Evolutionary conservation across 2,329 filamentous ascomycete species (phyloP), one percentile per base, ranked within the genome.

Genomic region (Neonectria punicea): DNA sequence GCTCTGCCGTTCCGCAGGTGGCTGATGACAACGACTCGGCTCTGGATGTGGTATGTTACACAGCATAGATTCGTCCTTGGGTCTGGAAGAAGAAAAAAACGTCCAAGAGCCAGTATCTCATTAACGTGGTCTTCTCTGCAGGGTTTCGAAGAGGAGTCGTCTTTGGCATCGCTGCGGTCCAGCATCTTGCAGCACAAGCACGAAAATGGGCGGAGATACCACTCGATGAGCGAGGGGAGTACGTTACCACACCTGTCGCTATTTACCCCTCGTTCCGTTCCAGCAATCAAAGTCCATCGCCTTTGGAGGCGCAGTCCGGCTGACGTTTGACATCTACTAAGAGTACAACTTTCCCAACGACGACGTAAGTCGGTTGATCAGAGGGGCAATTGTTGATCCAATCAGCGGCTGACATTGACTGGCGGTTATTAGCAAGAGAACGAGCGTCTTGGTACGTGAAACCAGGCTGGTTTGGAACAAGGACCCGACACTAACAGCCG

Each of bases 171-270:
- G 20, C 56, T 67, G 18, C 53, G 66, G 5, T 55, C 64, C 10
- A 67, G 64, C 18, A 67, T 68, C 46, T 41, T 68, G 34, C 50
- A 67, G 25, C 32, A 67, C 39, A 68, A 70, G 13, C 32, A 66
- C n/a, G 73, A 75, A 56, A 73, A 74, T 63, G 72, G 71, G n/a
- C 64, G 70, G n/a, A 66, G 60, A 28, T 73, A 74, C 49, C 70
- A 72, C 60, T 73, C 68, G 0, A 66, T 74, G 66, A 73, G 73
- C 53, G 64, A 70, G 32, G 74, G 73, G 43, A 76, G 72, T 76
- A 53, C 4, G 65, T 61, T 18, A 44, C 51, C 25, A n/a, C 39
- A 43, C 46, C 14, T 20, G n/a, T 43, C n/a, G 13, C n/a, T 25
- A 25, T 30, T 10, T 53, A 34, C 28, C 18, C 32, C 51, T 36